phyloP scores from a whole-genome alignment of 2,329 filamentous ascomycete species.

The Nemania sp. region DNA sequence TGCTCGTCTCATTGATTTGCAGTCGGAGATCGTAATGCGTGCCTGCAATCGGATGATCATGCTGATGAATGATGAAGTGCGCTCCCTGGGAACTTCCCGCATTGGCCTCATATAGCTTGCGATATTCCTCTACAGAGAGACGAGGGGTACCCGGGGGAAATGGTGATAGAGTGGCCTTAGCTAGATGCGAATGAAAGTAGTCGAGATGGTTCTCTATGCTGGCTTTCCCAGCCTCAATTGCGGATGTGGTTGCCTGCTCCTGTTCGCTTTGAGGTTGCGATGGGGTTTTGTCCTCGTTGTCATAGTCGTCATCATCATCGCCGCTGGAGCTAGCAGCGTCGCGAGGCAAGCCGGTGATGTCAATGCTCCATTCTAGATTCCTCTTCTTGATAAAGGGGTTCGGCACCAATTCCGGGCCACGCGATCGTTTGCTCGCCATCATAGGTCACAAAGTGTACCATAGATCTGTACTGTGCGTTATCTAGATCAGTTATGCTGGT shows the following conservation, averaged over 20 bases:
- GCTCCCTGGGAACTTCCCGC: constrained; percentile 52
- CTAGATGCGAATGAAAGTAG: constrained; percentile 55
- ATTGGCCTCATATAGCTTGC: constrained; percentile 54
- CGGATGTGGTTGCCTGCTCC: constrained; percentile 49
- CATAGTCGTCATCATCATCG: constrained; percentile 24
- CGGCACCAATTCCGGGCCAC: constrained; percentile 54
- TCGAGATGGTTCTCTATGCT: constrained; percentile 55
- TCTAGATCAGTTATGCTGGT: background rate
- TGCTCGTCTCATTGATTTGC: constrained; percentile 76
- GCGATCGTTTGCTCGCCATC: constrained; percentile 50
- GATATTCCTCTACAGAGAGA: constrained; percentile 53
- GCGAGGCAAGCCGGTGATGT: constrained; percentile 39
- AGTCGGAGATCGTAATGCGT: constrained; percentile 76
- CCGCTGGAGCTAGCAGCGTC: constrained; percentile 34
- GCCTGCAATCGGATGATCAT: constrained; percentile 77
- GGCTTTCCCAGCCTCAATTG: constrained; percentile 57
- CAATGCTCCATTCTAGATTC: constrained; percentile 59
- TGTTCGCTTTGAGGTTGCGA: constrained; percentile 26
- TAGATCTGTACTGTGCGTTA: background rate
- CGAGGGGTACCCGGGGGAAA: constrained; percentile 45
- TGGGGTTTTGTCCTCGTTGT: constrained; percentile 6
- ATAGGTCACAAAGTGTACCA: constrained; percentile 4
- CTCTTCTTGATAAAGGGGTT: constrained; percentile 62
- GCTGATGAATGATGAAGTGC: constrained; percentile 79
- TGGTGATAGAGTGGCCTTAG: constrained; percentile 43